Evolutionary conservation across 2,329 filamentous ascomycete genomes (phyloP), one percentile per base, ranked within the genome.

Genomic region (Rhinocladiella mackenziei): DNA sequence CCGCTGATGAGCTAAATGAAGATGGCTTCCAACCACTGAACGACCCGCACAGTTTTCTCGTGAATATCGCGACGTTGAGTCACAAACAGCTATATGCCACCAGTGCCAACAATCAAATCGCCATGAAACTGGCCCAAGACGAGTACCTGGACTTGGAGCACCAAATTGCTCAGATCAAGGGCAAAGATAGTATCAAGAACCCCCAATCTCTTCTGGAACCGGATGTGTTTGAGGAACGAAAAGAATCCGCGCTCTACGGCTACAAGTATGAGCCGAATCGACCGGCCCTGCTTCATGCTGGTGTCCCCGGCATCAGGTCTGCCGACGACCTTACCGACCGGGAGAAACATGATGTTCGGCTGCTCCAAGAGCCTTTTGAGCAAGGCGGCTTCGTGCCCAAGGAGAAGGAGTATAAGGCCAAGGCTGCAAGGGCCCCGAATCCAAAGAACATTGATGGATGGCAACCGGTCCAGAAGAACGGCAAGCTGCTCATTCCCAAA

Each of bases 191-290:
- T 28, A 70, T 74, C 2, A 73, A 76, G 47, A 75, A 76, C 50
- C 66, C 73, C 14, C 71, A 75, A 8, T 56, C 71, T 18, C 46
- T 55, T 9, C 51, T 37, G 3, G 63, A 68, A 9, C 62, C 64
- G 4, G 61, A 65, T n/a, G 58, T 76, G 2, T 80, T 70, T 48
- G 77, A 80, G 56, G 77, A 78, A 53, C 73, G 73, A 60, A 80
- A 80, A 53, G 78, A 81, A 62, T 72, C 78, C 1, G 72, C 73
- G 45, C 62, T 82, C 0, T 82, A 81, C 56, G 75, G 76, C 43
- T 81, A 80, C 58, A 70, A 68, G 23, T 76, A 76, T 57, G 75
- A 77, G 49, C 61, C 73, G 0, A 74, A 74, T 54, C 41, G 47
- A 14, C 51, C 51, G 11, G 50, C 51, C n/a, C 39, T 54, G 14